These are phyloP conservation scores for Carex sylvatica DNA, from an alignment of 202 grass and related monocot genomes.

Conservation along the genomic window DNA sequence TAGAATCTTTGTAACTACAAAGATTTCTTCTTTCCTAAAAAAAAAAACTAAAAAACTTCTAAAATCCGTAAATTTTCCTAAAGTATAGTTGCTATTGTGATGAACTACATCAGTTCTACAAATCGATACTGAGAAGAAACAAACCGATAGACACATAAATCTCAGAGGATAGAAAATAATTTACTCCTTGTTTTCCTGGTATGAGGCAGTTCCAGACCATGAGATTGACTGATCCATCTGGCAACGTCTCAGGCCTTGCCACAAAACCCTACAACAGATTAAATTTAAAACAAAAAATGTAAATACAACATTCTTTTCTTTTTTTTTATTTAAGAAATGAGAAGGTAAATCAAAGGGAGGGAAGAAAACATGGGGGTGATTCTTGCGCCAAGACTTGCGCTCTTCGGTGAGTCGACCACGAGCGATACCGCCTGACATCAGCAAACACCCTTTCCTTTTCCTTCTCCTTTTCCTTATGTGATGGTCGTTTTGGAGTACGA, in stretches of 20 bases:
- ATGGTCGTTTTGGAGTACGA: no score
- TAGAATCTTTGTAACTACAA: neutral
- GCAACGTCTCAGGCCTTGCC: slow-evolving; percentile 65
- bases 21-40: no score
- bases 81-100: neutral
- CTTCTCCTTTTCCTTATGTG: no score
- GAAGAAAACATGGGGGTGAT: slow-evolving; percentile 53
- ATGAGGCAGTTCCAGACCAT: slow-evolving; percentile 67
- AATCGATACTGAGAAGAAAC: neutral
- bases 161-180: slow-evolving; percentile 9
- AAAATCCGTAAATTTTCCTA: neutral
- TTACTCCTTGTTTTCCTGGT: slow-evolving; percentile 75
- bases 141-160: neutral
- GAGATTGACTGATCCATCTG: slow-evolving; percentile 68
- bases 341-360: neutral
- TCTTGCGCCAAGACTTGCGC: slow-evolving; percentile 82
- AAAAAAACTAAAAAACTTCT: neutral
- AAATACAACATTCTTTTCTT: neutral
- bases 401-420: slow-evolving; percentile 73
- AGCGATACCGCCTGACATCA: slow-evolving; percentile 72
- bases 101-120: neutral
- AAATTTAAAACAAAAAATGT: slow-evolving; percentile 4
- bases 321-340: neutral
- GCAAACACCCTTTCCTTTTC: neutral
- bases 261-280: slow-evolving; percentile 57